Base-by-base conservation (phyloP, 495 filamentous ascomycete species). In the Aspergillus biplanus region DNA sequence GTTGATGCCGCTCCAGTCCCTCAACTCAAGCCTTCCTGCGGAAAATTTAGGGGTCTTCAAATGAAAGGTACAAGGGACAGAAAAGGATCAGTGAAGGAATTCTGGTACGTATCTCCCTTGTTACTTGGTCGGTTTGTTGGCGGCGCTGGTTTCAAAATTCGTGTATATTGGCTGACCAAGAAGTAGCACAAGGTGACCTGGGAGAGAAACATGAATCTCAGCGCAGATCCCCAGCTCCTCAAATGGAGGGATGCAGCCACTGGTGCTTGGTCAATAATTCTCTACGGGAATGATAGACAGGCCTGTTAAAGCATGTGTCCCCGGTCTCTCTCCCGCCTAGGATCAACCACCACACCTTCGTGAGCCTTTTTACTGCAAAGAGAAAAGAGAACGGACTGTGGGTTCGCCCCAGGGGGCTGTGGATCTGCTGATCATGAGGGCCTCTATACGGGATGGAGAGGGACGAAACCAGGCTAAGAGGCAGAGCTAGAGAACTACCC, bases 341-440 rank as follows among this genome's bases (percentile, higher is more conserved):
- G 39, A 44, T 44, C 39, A 44, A 6, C 39, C 39, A 11, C 4
- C 39, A 44, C 39, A 13, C n/a, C 39, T 44, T 44, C 39, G 37
- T 44, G 11, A 4, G 11, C 39, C 39, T 15, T 15, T 44, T 44
- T 44, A 15, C 11, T 44, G 39, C 39, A 44, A 15, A 27, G 21
- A 27, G 21, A 27, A 27, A 44, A 44, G 4, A 15, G 39, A 0
- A 44, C n/a, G n/a, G 5, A 44, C 8, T 44, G 39, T 15, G 11
- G 8, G 39, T 27, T 18, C 1, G 27, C 27, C 27, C 7, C 39
- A 44, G 39, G 47, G 21, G 47, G 15, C 47, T 27, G n/a, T 50
- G 47, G 47, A 50, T 50, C 7, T 27, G 47, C 16, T 50, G 47
- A 50, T 50, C 47, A 50, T 50, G n/a, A 6, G 47, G 47, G 47